A percentile compares a stretch with the other conserved stretches of the same genome.
phyloP scores from a whole-genome alignment of 495 filamentous ascomycete species.

The Chaetomium tenue region DNA sequence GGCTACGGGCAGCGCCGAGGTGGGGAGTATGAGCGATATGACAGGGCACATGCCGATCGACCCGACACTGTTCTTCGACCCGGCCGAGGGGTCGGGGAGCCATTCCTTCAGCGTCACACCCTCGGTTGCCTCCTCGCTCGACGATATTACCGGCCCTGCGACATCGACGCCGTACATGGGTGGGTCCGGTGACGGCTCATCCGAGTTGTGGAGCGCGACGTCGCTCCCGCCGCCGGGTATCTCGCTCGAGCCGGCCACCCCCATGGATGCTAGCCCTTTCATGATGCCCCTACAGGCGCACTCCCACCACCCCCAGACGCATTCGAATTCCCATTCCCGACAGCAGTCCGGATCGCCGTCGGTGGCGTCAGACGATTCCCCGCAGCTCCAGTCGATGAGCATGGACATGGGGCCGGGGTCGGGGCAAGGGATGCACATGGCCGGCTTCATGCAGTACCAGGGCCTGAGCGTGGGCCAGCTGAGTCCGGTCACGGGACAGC shows the following conservation, averaged over 20 bases:
- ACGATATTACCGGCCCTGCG: slow-evolving; percentile 21
- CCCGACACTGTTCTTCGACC: slow-evolving; percentile 30
- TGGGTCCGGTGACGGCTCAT: not conserved
- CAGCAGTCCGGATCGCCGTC: slow-evolving; percentile 5
- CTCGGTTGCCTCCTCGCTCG: slow-evolving; percentile 30
- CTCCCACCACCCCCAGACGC: not conserved
- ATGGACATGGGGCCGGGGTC: not conserved
- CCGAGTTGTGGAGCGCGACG: not conserved
- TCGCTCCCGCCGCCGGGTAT: slow-evolving; percentile 17
- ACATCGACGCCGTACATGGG: slow-evolving; percentile 25
- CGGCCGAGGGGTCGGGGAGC: slow-evolving; percentile 25
- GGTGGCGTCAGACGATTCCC: slow-evolving; percentile 7
- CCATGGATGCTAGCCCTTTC: slow-evolving; percentile 13
- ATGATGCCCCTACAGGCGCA: not conserved
- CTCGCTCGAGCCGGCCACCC: slow-evolving; percentile 25
- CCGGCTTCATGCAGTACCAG: not conserved
- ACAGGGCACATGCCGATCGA: slow-evolving; percentile 31
- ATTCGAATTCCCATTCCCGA: slow-evolving; percentile 5
- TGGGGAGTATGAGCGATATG: slow-evolving; percentile 14
- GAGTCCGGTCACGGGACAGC: slow-evolving; percentile 11
- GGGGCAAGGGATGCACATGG: too few relatives aligned
- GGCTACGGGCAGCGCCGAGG: slow-evolving; percentile 8
- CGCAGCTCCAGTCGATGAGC: slow-evolving; percentile 4
- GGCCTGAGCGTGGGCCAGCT: slow-evolving; percentile 1
- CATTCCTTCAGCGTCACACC: slow-evolving; percentile 29